Conservation (phyloP, 2,329 filamentous ascomycete genomes). For the Aspergillus aculeatus region DNA sequence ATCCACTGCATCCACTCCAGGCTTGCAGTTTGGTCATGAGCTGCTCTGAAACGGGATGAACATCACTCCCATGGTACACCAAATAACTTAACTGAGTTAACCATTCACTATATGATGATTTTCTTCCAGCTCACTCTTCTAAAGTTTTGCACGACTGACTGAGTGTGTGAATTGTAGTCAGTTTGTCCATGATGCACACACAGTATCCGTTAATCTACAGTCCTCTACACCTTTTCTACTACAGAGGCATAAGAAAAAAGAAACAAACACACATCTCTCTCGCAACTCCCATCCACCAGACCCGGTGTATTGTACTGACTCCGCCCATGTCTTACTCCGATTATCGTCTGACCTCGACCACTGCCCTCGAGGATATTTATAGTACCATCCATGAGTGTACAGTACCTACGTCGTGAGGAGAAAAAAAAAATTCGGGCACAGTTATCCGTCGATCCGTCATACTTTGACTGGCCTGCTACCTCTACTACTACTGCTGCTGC, state of each 20-base stretch:
- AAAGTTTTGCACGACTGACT: too few species aligned
- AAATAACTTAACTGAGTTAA: background rate
- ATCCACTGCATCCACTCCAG: background rate
- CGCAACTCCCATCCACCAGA: background rate
- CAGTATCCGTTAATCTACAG: background rate
- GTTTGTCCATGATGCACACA: too few species aligned
- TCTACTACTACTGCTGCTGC: too few species aligned
- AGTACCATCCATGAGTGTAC: background rate
- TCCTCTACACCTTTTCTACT: too few species aligned
- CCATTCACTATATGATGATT: background rate
- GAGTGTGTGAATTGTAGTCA: too few species aligned
- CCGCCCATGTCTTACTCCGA: background rate
- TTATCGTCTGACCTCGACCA: background rate
- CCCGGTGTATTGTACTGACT: background rate
- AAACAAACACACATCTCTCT: too few species aligned
- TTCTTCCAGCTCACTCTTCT: background rate
- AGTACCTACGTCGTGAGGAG: too few species aligned
- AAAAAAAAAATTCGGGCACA: too few species aligned
- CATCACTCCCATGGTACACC: background rate
- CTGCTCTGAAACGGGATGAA: background rate
- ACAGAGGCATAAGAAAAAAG: too few species aligned
- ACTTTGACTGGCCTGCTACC: too few species aligned
- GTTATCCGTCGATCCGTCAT: too few species aligned
- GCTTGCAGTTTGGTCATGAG: background rate
- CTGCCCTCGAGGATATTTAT: background rate